Evolutionary conservation across 1,284 basidiomycete genomes (phyloP), one percentile per base, ranked within the genome.

Genomic region (Meripilus lineatus): DNA sequence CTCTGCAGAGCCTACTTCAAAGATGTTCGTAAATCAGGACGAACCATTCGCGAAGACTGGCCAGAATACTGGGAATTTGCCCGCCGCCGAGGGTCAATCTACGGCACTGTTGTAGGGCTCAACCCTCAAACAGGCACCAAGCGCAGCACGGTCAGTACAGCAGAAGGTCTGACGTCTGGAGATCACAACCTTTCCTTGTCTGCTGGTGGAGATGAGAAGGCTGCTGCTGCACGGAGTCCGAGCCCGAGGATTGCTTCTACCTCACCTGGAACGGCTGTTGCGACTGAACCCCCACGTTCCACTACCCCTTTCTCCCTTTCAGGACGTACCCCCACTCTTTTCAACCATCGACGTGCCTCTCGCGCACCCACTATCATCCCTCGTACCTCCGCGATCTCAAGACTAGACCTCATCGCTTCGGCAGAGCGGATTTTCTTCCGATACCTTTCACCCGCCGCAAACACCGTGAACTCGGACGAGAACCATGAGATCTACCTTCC

Each of bases 1-100:
- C 80, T 99, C 34, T 99, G 94, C 67, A 80, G 93, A 48, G 95
- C 94, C 5, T 98, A 97, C 67, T 97, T 99, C 79, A 96, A 97
- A 73, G 95, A 98, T 64, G 78, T 99, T 49, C 84, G 90, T 58
- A 93, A 94, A 68, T 93, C 92, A 1, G 93, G 94, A 6, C 81
- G 89, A 30, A 81, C 84, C 7, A 87, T 98, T 57, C 85, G 86
- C 62, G 90, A 96, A 17, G 95, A 97, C 63, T 99, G 94, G 94
- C 95, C 95, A 4, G 89, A 94, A 62, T 98, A 94, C 61, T 94
- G 90, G 78, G 82, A 89, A 53, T 91, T 92, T 60, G 93, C 93
- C 15, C 79, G 89, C 38, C 74, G 88, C 45, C 70, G 90, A 28
- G 92, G 92, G 8, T 89, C 85, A 17, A 93, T 93, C 51, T 97